Evolutionary conservation across 169 alveolate species (phyloP), one percentile per base, ranked within the genome.

Genomic region (Eimeria acervulina): DNA sequence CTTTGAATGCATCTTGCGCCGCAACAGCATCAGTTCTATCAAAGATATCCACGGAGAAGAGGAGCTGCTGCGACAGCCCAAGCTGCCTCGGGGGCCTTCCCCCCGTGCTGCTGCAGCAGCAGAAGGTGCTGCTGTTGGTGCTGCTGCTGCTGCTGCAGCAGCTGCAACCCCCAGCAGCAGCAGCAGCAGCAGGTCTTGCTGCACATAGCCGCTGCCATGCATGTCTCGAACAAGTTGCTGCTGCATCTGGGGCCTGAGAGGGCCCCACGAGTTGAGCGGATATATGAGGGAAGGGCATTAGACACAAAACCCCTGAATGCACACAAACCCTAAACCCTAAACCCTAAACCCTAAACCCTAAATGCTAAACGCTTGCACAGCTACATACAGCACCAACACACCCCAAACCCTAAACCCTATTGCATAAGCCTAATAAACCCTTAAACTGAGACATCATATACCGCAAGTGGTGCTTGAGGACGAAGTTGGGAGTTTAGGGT

Each of bases 31-130:
- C 90, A n/a, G 90, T 15, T 26, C 68, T 44, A 63, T 81, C 90
- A n/a, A 81, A 81, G 33, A 81, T 81, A n/a, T 81, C 90, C 28
- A 51, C 90, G 19, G 90, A 26, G 40, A 81, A 81, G 42, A 81
- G 90, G 15, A 81, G 66, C 44, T 81, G 90, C 47, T 51, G 10
- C 21, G 90, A 42, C 12, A 81, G 47, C 31, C 90, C 90, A 4
- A 81, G 70, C 42, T 81, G 90, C 23, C 90, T 81, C 12, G 51
- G 90, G 26, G 90, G 90, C 44, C 90, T 81, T 8, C 90, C 90
- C n/a, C 90, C 90, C 8, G 72, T 81, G 90, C 68, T 81, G 90
- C 90, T 47, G 90, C 90, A 81, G 90, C 90, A 81, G 70, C 90
- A 81, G 90, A 19, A 21, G 47, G 13, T 51, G 44, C 72, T 81